phyloP scores from a whole-genome alignment of 1,284 basidiomycete species.

The Puccinia hordei region DNA sequence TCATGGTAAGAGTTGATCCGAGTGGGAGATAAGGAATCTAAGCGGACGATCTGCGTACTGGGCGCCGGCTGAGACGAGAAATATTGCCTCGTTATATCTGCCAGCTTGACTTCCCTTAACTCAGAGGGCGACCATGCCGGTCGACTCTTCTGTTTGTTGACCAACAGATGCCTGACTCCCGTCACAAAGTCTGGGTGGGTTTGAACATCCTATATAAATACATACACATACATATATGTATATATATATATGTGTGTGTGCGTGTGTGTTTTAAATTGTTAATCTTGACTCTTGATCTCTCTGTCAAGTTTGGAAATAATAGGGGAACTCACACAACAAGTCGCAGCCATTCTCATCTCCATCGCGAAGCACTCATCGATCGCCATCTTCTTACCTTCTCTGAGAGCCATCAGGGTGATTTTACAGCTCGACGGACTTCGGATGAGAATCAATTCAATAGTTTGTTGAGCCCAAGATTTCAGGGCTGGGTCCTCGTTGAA shows the following conservation, averaged over 20 bases:
- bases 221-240: too few relatives aligned
- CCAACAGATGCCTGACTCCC: constrained; percentile 75
- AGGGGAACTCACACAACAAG: constrained; percentile 70
- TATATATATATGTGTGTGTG: too few relatives aligned
- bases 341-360: constrained; percentile 77
- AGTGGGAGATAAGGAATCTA: constrained; percentile 55
- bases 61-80: constrained; percentile 66
- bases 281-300: constrained; percentile 48
- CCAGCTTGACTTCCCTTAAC: constrained; percentile 65
- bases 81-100: constrained; percentile 67
- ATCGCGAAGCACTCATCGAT: constrained; percentile 73
- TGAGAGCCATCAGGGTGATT: constrained; percentile 76
- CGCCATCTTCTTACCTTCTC: constrained; percentile 68
- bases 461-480: constrained; percentile 72
- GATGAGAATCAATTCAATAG: constrained; percentile 67
- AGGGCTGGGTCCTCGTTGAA: constrained; percentile 63
- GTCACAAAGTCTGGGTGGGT: constrained; percentile 72
- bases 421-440: constrained; percentile 88
- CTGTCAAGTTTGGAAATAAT: background rate
- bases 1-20: constrained; percentile 42
- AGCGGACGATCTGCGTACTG: constrained; percentile 61
- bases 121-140: constrained; percentile 71
- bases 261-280: too few relatives aligned
- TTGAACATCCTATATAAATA: constrained; percentile 65
- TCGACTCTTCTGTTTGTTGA: constrained; percentile 66